Evolutionary conservation across 768 basidiomycete genomes (phyloP).

Genomic region (Leccinellum albellum): DNA sequence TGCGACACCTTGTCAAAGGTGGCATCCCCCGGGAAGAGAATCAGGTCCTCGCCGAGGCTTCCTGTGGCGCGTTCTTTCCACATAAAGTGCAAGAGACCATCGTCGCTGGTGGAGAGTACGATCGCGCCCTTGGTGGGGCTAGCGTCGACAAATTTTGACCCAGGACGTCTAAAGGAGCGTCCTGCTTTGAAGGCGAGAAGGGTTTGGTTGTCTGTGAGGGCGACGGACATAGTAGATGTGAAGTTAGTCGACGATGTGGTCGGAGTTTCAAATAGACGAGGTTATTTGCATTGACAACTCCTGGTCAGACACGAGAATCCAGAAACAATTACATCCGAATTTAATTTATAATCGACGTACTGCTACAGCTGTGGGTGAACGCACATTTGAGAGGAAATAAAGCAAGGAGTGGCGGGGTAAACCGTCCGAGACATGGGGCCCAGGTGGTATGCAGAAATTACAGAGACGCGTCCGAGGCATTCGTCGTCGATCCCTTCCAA

Average conservation of each 20-base stretch:
- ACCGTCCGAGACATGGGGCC: not conserved
- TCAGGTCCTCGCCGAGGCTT: conserved; percentile 71
- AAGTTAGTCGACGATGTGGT: not conserved
- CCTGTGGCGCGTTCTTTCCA: conserved; percentile 74
- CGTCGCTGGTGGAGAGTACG: conserved; percentile 63
- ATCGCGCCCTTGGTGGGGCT: conserved; percentile 71
- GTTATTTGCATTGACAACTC: too few relatives aligned
- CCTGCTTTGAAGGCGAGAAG: conserved; percentile 64
- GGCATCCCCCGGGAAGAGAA: conserved; percentile 85
- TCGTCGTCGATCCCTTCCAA: conserved; percentile 44
- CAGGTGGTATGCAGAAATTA: not conserved
- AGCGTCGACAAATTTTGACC: conserved; percentile 66
- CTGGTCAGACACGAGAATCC: not conserved
- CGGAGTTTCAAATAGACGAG: not conserved
- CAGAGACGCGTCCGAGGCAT: not conserved
- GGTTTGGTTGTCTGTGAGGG: conserved; percentile 28
- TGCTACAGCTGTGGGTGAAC: conserved; percentile 14
- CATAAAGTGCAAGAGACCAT: conserved; percentile 71
- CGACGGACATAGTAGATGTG: conserved; percentile 15
- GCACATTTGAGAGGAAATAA: not conserved
- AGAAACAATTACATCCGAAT: conserved; percentile 18
- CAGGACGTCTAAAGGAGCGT: conserved; percentile 65
- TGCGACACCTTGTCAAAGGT: conserved; percentile 72
- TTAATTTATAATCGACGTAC: conserved; percentile 6
- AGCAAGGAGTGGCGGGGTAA: conserved; percentile 11